Evolutionary conservation across 2,329 filamentous ascomycete genomes (phyloP).

Genomic region (Dactylellina sp.): DNA sequence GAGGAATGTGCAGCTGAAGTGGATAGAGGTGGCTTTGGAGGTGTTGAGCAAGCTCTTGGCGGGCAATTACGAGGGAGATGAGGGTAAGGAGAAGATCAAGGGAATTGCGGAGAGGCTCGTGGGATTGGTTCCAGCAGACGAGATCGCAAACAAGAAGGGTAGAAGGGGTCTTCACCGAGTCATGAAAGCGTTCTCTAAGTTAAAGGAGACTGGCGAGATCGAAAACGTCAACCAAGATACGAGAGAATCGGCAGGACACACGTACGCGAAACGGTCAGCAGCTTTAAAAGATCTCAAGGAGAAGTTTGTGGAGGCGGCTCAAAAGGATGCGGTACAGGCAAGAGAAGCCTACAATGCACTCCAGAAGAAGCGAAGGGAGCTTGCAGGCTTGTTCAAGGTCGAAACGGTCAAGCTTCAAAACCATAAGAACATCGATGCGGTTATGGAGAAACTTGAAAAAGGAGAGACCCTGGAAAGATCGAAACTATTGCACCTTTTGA

Average conservation of each 20-base stretch:
- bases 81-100: slow-evolving; percentile 25
- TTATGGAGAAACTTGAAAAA: slow-evolving; percentile 21
- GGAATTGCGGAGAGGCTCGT: slow-evolving; percentile 37
- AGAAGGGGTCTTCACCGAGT: slow-evolving; percentile 31
- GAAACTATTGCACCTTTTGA: slow-evolving; percentile 21
- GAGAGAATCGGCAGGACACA: slow-evolving; percentile 18
- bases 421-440: slow-evolving; percentile 33
- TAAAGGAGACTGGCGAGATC: slow-evolving; percentile 38
- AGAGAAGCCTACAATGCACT: slow-evolving; percentile 29
- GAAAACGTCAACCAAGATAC: slow-evolving; percentile 27
- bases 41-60: slow-evolving; percentile 41
- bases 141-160: slow-evolving; percentile 28
- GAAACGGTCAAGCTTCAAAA: slow-evolving; percentile 44
- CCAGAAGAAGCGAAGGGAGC: slow-evolving; percentile 12
- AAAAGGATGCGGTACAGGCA: slow-evolving; percentile 1
- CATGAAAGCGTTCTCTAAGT: slow-evolving; percentile 34
- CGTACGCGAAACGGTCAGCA: slow-evolving; percentile 40
- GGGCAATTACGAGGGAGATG: slow-evolving; percentile 34
- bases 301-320: slow-evolving; percentile 37
- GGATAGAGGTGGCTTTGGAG: slow-evolving; percentile 43
- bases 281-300: slow-evolving; percentile 42
- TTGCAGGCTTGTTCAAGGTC: slow-evolving; percentile 28
- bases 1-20: slow-evolving; percentile 42
- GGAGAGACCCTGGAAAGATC: slow-evolving; percentile 23
- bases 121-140: slow-evolving; percentile 17